phyloP scores from a whole-genome alignment of 2,329 filamentous ascomycete species.

The Pseudogymnoascus sp. region DNA sequence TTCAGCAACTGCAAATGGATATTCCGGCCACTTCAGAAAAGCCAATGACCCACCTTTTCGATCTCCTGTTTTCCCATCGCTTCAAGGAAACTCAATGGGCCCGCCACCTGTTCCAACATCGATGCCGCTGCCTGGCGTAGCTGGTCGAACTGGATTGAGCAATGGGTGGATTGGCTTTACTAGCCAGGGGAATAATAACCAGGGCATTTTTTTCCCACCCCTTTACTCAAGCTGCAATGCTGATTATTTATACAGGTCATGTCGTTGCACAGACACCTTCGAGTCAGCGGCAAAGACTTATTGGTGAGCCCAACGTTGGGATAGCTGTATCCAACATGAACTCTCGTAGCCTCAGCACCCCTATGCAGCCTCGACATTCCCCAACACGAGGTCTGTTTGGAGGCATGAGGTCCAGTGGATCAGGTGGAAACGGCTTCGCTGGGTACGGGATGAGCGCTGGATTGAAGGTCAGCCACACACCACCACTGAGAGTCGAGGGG shows the following conservation, averaged over 20 bases:
- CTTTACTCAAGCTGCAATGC: background rate
- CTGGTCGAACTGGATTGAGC: background rate
- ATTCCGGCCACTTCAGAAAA: slow-evolving; percentile 20
- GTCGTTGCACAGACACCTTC: slow-evolving; percentile 25
- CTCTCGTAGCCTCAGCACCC: slow-evolving; percentile 16
- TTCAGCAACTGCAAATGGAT: slow-evolving; percentile 22
- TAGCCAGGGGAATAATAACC: background rate
- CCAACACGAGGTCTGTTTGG: slow-evolving; percentile 16
- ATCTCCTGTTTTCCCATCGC: background rate
- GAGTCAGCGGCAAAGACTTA: slow-evolving; percentile 26
- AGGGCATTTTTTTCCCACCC: background rate
- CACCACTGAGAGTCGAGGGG: background rate
- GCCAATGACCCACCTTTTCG: background rate
- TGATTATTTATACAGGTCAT: slow-evolving; percentile 16
- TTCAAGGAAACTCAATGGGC: background rate
- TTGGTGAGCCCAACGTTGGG: slow-evolving; percentile 9
- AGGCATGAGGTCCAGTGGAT: slow-evolving; percentile 17
- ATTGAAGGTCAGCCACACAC: slow-evolving; percentile 28
- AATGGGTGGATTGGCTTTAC: slow-evolving; percentile 1
- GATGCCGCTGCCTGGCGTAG: background rate
- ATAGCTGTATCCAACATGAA: slow-evolving; percentile 16
- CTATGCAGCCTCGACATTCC: slow-evolving; percentile 14
- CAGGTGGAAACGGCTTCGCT: slow-evolving; percentile 19
- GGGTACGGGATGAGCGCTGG: slow-evolving; percentile 31
- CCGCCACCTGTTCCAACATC: background rate